A percentile compares a stretch with the other conserved stretches of the same genome.
phyloP scores from a whole-genome alignment of 2,329 filamentous ascomycete genomes.

The Trichoderma polysporum region DNA sequence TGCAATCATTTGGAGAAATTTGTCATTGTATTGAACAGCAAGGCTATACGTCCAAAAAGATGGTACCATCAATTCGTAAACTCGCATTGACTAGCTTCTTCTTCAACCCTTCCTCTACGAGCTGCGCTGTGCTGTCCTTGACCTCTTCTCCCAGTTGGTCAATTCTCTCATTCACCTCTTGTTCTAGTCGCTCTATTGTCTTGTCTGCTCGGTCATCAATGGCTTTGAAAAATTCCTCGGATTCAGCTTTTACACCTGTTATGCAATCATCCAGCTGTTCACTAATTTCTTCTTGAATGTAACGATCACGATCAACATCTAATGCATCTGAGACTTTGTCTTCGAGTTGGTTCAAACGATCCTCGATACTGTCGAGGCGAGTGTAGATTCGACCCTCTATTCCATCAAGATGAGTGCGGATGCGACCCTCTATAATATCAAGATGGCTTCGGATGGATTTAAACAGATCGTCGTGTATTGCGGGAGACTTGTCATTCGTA shows the following conservation, averaged over 20 bases:
- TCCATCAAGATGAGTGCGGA: neutral
- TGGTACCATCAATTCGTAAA: neutral
- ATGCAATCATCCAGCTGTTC: neutral
- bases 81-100: neutral
- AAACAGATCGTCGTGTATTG: neutral
- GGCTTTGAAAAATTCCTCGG: neutral
- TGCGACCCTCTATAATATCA: neutral
- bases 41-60: neutral
- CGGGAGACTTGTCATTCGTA: neutral
- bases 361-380: neutral
- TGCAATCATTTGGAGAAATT: too few relatives aligned
- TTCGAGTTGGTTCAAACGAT: neutral
- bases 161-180: neutral
- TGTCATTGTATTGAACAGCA: too few relatives aligned
- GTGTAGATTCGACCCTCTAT: neutral
- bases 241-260: neutral
- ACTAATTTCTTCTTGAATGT: neutral
- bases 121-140: neutral
- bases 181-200: neutral
- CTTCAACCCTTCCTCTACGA: neutral
- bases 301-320: neutral
- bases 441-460: neutral
- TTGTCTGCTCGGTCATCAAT: neutral
- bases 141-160: neutral
- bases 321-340: neutral